Conservation (phyloP, 441 rosid genomes). For the Gossypium gossypioides region DNA sequence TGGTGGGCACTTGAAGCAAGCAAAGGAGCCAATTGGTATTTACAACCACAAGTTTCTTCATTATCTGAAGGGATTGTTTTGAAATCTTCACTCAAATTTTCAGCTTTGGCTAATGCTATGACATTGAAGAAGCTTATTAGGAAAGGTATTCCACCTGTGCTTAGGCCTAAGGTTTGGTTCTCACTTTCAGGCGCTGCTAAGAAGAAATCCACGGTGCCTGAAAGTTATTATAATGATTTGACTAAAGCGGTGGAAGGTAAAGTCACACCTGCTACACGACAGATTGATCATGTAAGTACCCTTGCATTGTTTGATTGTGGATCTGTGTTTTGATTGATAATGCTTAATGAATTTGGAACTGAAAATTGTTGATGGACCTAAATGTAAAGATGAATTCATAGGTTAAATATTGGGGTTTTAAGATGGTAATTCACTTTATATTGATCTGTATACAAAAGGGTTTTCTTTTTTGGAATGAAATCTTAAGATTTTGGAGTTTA, state of each 20-base stretch:
- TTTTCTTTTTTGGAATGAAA: neutral
- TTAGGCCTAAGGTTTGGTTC: conserved; percentile 94
- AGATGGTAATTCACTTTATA: neutral
- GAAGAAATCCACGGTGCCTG: conserved; percentile 95
- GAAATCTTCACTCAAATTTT: conserved; percentile 77
- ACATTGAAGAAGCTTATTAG: conserved; percentile 31
- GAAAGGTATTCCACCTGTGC: conserved; percentile 89
- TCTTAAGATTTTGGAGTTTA: neutral
- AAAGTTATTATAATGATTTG: conserved; percentile 79
- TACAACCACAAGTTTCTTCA: conserved; percentile 61
- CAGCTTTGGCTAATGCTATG: conserved; percentile 65
- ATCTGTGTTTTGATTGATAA: neutral
- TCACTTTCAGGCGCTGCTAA: conserved; percentile 94
- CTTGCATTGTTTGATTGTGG: conserved; percentile 3
- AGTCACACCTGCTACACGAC: conserved; percentile 81
- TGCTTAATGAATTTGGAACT: neutral
- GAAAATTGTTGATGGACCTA: neutral
- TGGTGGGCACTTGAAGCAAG: conserved; percentile 98
- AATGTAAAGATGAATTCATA: neutral
- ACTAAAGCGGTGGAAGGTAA: conserved; percentile 78
- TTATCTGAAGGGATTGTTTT: conserved; percentile 54
- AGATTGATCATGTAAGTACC: conserved; percentile 17
- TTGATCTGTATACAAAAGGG: neutral
- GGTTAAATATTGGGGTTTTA: neutral
- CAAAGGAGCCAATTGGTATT: conserved; percentile 96